A percentile compares a stretch with the other conserved stretches of the same genome.
Evolutionary conservation across 495 filamentous ascomycete genomes (phyloP).

Genomic region (Geoglossum glabrum): DNA sequence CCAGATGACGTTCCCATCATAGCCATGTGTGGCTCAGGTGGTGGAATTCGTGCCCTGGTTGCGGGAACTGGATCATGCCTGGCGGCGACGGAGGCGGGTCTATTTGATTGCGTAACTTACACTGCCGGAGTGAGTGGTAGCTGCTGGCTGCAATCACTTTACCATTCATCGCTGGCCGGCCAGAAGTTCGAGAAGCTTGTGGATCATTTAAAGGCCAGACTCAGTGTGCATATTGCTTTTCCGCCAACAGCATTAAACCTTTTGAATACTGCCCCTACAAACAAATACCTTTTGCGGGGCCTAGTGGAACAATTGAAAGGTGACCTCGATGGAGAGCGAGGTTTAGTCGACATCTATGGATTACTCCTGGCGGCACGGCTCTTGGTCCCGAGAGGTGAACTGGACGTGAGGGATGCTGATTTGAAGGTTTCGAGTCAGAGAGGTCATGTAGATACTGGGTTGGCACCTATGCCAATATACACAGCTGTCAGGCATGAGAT

Average conservation of each 20-base stretch:
- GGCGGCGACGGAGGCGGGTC: conserved; percentile 58
- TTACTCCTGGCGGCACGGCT: conserved; percentile 64
- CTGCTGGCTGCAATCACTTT: conserved; percentile 86
- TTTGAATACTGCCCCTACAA: conserved; percentile 65
- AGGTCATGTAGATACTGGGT: conserved; percentile 47
- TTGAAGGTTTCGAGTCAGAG: conserved; percentile 78
- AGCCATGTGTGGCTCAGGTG: conserved; percentile 82
- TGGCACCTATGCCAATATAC: conserved; percentile 80
- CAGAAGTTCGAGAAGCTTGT: conserved; percentile 45
- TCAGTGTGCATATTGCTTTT: conserved; percentile 78
- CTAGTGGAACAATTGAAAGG: conserved; percentile 78
- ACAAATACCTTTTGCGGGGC: conserved; percentile 76
- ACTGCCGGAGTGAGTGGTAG: conserved; percentile 87
- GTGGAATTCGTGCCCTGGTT: conserved; percentile 73
- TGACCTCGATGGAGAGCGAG: conserved; percentile 60
- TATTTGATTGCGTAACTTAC: conserved; percentile 88
- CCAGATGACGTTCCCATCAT: conserved; percentile 84
- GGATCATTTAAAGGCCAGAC: conserved; percentile 64
- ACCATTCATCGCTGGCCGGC: conserved; percentile 60
- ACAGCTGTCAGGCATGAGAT: conserved; percentile 92
- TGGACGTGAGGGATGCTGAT: conserved; percentile 51
- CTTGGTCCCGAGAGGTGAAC: conserved; percentile 66
- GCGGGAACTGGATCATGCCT: conserved; percentile 72
- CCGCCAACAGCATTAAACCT: conserved; percentile 63
- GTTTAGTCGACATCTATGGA: conserved; percentile 83